phyloP scores from a whole-genome alignment of 495 filamentous ascomycete species.

The Pseudoneurospora amorphoporcata region DNA sequence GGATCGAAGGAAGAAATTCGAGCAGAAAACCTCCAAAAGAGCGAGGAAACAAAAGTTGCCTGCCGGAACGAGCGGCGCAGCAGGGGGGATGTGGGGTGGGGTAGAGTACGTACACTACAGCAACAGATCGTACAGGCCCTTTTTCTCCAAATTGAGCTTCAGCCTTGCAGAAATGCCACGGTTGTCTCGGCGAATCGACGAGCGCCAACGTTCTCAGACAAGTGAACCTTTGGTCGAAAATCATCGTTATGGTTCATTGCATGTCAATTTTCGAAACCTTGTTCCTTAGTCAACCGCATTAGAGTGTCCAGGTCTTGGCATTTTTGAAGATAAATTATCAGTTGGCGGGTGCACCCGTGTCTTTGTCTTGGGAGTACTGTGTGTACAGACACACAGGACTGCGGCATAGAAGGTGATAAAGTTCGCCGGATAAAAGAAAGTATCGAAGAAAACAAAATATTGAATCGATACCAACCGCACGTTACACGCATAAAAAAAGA shows the following conservation, averaged over 20 bases:
- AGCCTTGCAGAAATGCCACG: not conserved
- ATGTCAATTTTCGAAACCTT: not conserved
- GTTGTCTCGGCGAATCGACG: not conserved
- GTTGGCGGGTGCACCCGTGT: not conserved
- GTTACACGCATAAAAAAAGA: not conserved
- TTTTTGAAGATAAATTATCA: not conserved
- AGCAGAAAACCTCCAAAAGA: not conserved
- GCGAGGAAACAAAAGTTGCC: not conserved
- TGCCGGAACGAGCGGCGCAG: not conserved
- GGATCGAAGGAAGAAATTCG: not conserved
- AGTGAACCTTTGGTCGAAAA: not conserved
- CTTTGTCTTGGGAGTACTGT: no score
- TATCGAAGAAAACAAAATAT: not conserved
- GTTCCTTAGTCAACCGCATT: not conserved
- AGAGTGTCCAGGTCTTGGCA: not conserved
- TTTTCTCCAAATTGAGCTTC: not conserved
- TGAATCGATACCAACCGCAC: constrained; percentile 3
- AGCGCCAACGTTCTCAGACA: not conserved
- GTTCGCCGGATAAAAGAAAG: not conserved
- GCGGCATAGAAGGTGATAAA: not conserved
- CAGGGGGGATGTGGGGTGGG: not conserved
- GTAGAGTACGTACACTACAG: not conserved
- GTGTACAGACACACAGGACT: not conserved
- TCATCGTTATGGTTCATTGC: not conserved
- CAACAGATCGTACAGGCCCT: not conserved